Conservation (phyloP, 345 rosid genomes). For the Aquilaria malaccensis region DNA sequence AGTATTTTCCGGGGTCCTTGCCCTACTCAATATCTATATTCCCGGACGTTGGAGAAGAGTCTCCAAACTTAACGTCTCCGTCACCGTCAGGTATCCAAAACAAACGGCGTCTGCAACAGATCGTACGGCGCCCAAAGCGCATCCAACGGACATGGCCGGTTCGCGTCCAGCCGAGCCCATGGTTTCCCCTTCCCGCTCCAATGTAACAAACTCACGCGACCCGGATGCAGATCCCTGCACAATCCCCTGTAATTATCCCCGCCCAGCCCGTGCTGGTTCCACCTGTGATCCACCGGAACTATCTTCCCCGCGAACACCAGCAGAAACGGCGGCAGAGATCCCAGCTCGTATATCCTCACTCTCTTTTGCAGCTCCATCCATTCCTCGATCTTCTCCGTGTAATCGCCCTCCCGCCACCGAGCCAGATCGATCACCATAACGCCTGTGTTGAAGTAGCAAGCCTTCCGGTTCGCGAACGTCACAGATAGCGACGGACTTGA, state of each 20-base stretch:
- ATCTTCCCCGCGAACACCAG: conserved; percentile 70
- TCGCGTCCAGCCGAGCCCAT: conserved; percentile 58
- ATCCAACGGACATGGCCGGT: conserved; percentile 56
- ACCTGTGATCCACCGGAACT: conserved; percentile 66
- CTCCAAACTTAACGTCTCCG: neutral
- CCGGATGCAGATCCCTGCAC: conserved; percentile 52
- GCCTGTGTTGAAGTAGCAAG: conserved; percentile 82
- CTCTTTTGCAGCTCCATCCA: conserved; percentile 82
- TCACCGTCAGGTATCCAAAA: conserved; percentile 34
- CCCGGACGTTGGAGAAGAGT: neutral
- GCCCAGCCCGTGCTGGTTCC: conserved; percentile 79
- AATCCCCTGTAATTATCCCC: conserved; percentile 54
- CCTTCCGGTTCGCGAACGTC: conserved; percentile 49
- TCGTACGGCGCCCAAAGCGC: conserved; percentile 61
- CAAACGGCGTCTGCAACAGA: conserved; percentile 47
- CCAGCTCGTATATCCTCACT: conserved; percentile 67
- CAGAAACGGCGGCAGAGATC: conserved; percentile 74
- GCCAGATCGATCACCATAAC: conserved; percentile 89
- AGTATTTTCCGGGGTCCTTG: neutral
- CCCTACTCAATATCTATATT: neutral
- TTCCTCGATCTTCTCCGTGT: conserved; percentile 67
- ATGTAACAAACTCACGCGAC: conserved; percentile 59
- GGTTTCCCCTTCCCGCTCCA: conserved; percentile 78
- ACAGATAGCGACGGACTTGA: conserved; percentile 55
- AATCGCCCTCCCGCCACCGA: conserved; percentile 74